Conservation (phyloP, 495 filamentous ascomycete genomes). For the Pseudevernia furfuracea region DNA sequence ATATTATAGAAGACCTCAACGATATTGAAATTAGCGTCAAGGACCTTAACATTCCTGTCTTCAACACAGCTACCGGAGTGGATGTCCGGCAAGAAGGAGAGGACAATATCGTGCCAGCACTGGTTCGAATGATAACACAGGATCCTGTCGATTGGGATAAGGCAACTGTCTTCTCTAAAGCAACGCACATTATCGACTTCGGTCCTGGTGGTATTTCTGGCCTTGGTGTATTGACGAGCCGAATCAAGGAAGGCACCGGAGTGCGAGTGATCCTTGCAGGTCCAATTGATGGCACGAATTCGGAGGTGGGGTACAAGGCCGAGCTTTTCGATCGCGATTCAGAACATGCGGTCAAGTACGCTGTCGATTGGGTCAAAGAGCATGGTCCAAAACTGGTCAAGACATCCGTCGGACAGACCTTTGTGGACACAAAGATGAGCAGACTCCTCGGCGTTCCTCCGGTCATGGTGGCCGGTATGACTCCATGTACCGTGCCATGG, state of each 20-base stretch:
- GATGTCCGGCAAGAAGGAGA: slow-evolving; percentile 63
- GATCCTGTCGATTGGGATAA: slow-evolving; percentile 92
- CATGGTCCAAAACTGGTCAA: slow-evolving; percentile 81
- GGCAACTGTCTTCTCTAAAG: slow-evolving; percentile 77
- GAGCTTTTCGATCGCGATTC: slow-evolving; percentile 95
- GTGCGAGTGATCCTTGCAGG: slow-evolving; percentile 92
- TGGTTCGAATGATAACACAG: slow-evolving; percentile 88
- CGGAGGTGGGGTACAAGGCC: slow-evolving; percentile 91
- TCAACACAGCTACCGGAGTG: slow-evolving; percentile 74
- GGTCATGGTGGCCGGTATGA: slow-evolving; percentile 94
- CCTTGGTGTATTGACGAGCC: slow-evolving; percentile 91
- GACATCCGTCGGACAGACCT: slow-evolving; percentile 77
- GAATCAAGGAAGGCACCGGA: slow-evolving; percentile 96
- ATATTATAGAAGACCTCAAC: slow-evolving; percentile 79
- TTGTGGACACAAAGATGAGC: slow-evolving; percentile 98
- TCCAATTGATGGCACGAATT: slow-evolving; percentile 77
- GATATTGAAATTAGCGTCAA: slow-evolving; percentile 63
- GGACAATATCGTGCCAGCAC: slow-evolving; percentile 62
- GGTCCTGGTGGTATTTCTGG: slow-evolving; percentile 94
- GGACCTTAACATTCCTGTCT: slow-evolving; percentile 72
- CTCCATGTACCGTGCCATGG: slow-evolving; percentile 86
- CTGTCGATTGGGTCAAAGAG: slow-evolving; percentile 97
- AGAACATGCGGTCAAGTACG: slow-evolving; percentile 85
- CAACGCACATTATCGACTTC: slow-evolving; percentile 93
- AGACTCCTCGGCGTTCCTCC: slow-evolving; percentile 80